Conservation (phyloP, 1,284 basidiomycete species). For the Wolfiporia cocos region DNA sequence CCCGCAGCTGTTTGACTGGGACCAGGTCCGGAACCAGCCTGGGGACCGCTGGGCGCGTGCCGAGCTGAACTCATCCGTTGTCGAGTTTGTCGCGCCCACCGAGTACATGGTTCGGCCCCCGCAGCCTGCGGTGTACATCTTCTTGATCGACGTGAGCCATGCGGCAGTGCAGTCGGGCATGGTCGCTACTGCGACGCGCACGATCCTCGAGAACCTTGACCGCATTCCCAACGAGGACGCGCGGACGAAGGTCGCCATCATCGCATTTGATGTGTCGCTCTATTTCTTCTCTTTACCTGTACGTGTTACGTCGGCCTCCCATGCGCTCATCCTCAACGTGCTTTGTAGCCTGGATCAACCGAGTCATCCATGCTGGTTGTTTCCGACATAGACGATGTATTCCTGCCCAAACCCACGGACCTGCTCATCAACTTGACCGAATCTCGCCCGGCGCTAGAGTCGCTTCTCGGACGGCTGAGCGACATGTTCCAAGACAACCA, state of each 20-base stretch:
- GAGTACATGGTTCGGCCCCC: conserved; percentile 99
- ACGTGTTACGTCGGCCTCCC: not conserved
- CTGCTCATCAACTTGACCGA: conserved; percentile 93
- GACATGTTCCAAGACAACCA: conserved; percentile 98
- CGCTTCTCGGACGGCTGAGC: conserved; percentile 76
- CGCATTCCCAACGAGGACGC: conserved; percentile 93
- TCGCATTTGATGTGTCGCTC: conserved; percentile 89
- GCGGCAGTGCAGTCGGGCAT: conserved; percentile 91
- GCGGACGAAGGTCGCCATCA: conserved; percentile 89
- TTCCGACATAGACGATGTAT: conserved; percentile 95
- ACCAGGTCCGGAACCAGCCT: conserved; percentile 89
- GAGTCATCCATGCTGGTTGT: conserved; percentile 97
- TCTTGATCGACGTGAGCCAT: conserved; percentile 96
- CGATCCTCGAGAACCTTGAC: conserved; percentile 92
- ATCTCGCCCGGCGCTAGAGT: conserved; percentile 76
- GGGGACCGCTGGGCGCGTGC: conserved; percentile 93
- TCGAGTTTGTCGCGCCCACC: conserved; percentile 96
- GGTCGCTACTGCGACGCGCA: conserved; percentile 96
- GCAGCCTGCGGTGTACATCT: conserved; percentile 95
- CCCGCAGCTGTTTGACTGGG: conserved; percentile 98
- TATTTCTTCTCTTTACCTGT: conserved; percentile 95
- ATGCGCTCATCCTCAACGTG: no score
- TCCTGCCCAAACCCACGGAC: conserved; percentile 95
- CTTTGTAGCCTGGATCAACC: conserved; percentile 61
- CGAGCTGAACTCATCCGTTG: conserved; percentile 90